Evolutionary conservation across 2,329 filamentous ascomycete species (phyloP).

Genomic region (Pestalotiopsis sp.): DNA sequence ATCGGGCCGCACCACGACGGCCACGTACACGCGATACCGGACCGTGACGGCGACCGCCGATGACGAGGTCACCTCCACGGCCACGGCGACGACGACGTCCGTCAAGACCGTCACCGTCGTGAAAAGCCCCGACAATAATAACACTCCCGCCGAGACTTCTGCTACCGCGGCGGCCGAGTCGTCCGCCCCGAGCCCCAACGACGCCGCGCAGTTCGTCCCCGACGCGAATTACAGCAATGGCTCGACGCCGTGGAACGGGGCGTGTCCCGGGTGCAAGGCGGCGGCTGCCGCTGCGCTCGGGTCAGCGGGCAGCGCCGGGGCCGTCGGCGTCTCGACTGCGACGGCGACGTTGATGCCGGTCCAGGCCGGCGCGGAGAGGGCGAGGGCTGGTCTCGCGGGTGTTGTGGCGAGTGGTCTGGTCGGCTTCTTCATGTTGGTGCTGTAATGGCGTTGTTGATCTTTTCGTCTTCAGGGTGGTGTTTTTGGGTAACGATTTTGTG

Average conservation of each 20-base stretch:
- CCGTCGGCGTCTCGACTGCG: neutral
- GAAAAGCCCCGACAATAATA: too few relatives aligned
- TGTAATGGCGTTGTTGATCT: neutral
- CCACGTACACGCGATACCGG: neutral
- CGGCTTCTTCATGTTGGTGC: neutral
- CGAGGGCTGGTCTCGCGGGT: neutral
- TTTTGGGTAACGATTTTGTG: too few relatives aligned
- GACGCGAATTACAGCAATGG: neutral
- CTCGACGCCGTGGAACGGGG: neutral
- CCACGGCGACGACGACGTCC: neutral
- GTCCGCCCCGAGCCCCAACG: neutral
- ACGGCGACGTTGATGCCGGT: neutral
- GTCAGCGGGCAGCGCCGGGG: neutral
- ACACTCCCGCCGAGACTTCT: neutral
- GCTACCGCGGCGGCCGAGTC: neutral
- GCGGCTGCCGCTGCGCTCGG: neutral
- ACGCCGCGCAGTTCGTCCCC: neutral
- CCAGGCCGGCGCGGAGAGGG: neutral
- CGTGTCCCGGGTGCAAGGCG: neutral
- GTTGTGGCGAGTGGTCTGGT: neutral
- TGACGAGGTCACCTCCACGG: neutral
- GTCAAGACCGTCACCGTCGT: neutral
- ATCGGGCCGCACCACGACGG: conserved; percentile 2
- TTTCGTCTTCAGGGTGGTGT: too few relatives aligned
- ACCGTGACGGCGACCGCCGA: neutral